phyloP scores from a whole-genome alignment of 176 grass and related monocot genomes.

The Microstegium vimineum region DNA sequence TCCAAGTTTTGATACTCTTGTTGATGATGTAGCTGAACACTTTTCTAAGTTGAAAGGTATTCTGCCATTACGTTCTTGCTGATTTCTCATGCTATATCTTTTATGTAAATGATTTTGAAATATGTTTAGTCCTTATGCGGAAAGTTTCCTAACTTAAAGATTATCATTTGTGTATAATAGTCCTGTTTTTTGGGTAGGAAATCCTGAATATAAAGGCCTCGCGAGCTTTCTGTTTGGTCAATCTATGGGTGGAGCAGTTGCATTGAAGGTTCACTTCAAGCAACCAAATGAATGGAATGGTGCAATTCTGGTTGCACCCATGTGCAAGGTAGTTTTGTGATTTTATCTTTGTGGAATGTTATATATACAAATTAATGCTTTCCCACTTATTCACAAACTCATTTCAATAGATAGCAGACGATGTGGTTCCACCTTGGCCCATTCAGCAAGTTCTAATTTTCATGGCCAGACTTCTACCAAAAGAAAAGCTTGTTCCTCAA shows the following conservation, averaged over 20 bases:
- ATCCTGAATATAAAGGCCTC: constrained; percentile 62
- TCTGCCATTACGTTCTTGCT: background rate
- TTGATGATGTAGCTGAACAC: constrained; percentile 68
- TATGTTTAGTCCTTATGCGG: background rate
- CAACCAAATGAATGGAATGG: constrained; percentile 82
- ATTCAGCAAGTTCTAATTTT: constrained; percentile 79
- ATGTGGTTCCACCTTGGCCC: constrained; percentile 81
- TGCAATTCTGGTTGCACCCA: constrained; percentile 90
- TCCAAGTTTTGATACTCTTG: constrained; percentile 68
- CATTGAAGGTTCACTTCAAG: constrained; percentile 89
- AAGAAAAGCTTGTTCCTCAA: constrained; percentile 86
- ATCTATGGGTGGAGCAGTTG: constrained; percentile 93
- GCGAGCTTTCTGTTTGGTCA: constrained; percentile 91
- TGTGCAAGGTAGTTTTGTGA: constrained; percentile 92
- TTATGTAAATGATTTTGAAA: background rate
- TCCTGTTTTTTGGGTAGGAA: constrained; percentile 42
- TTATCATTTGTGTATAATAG: background rate
- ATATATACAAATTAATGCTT: background rate
- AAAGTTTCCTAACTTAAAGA: background rate
- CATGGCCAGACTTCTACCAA: constrained; percentile 74
- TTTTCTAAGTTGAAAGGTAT: constrained; percentile 89
- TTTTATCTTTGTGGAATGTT: background rate
- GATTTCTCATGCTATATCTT: background rate
- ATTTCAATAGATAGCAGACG: constrained; percentile 70
- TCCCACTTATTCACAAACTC: background rate